Percentiles rank a stretch among this genome's conserved stretches.
Conservation (phyloP, 192 early-diverging fungal species). For the Anaeromyces robustus region DNA sequence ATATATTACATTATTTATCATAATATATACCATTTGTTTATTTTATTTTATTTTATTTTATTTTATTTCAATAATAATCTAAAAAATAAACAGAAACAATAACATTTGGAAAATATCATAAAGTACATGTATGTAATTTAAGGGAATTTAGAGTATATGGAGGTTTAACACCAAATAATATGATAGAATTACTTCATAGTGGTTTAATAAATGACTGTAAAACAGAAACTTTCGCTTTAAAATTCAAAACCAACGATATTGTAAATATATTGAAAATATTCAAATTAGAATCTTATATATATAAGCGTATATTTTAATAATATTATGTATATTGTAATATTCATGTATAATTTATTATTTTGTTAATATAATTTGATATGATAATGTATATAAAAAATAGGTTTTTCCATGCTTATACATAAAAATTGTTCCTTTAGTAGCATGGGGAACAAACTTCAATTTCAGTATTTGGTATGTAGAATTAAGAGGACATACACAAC, state of each 20-base stretch:
- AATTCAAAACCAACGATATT: conserved; percentile 51
- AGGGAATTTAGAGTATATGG: conserved; percentile 94
- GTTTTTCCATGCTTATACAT: conserved; percentile 80
- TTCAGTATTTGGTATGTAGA: conserved; percentile 93
- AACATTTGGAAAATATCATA: conserved; percentile 91
- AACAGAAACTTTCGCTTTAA: conserved; percentile 73
- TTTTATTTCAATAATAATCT: conserved; percentile 1
- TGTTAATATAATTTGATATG: no score
- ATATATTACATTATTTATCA: no score
- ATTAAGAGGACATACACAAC: conserved; percentile 57
- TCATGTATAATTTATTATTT: no score
- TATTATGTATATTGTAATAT: no score
- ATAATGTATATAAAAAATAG: no score
- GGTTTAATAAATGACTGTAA: conserved; percentile 48
- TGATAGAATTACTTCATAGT: conserved; percentile 66
- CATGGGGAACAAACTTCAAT: conserved; percentile 86
- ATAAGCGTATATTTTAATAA: no score
- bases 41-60: neutral
- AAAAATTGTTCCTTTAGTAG: conserved; percentile 79
- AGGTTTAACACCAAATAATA: conserved; percentile 62
- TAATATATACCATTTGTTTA: no score
- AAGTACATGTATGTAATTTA: conserved; percentile 86
- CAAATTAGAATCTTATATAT: no score
- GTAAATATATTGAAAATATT: conserved; percentile 26
- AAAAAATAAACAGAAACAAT: conserved; percentile 43